Evolutionary conservation across 2,329 filamentous ascomycete species (phyloP).

Genomic region (Lojkania enalia): DNA sequence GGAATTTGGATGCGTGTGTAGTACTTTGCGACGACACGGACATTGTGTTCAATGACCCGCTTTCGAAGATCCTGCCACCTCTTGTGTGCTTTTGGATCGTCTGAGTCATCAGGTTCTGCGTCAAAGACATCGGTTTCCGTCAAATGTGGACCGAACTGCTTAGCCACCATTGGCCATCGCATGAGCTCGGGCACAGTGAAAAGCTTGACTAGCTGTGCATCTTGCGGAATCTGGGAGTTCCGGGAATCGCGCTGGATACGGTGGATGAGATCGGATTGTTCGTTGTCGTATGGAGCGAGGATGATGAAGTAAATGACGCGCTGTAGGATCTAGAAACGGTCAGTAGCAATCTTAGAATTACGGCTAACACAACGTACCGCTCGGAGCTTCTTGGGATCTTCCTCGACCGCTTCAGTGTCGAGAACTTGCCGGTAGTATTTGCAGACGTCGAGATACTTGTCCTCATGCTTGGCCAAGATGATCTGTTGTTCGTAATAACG

Average conservation of each 20-base stretch:
- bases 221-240: constrained; percentile 74
- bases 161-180: constrained; percentile 93
- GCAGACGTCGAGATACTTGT: constrained; percentile 96
- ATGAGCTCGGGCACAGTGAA: constrained; percentile 97
- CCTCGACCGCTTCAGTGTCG: constrained; percentile 92
- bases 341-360: constrained; percentile 10
- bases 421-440: constrained; percentile 97
- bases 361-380: constrained; percentile 62
- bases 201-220: constrained; percentile 85
- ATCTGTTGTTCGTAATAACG: constrained; percentile 98
- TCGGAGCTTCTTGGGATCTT: constrained; percentile 81
- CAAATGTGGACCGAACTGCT: constrained; percentile 85
- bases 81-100: constrained; percentile 78
- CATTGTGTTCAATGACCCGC: constrained; percentile 98
- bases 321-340: constrained; percentile 70
- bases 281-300: constrained; percentile 95
- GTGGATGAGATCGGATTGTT: constrained; percentile 95
- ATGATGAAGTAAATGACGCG: constrained; percentile 98
- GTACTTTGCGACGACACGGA: constrained; percentile 96
- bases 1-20: constrained; percentile 96
- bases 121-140: constrained; percentile 90
- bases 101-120: constrained; percentile 62
- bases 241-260: constrained; percentile 85
- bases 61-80: constrained; percentile 95
- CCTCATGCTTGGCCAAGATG: constrained; percentile 89